A percentile compares a stretch with the other conserved stretches of the same genome.
These are phyloP conservation scores for Saturnispora hagleri DNA, from an alignment of 805 yeast species.

Conservation along the genomic window DNA sequence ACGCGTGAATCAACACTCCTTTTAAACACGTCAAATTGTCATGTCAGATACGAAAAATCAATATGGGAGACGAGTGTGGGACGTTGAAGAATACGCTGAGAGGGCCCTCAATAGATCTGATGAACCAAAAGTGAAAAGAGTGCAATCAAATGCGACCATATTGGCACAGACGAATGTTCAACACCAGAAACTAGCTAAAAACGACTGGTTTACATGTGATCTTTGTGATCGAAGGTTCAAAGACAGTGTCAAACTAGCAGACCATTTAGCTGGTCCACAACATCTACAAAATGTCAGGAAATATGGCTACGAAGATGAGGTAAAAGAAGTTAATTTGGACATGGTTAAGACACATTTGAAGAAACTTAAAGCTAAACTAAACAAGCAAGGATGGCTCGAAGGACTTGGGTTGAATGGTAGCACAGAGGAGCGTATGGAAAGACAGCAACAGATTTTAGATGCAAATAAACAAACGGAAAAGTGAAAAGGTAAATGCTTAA, in stretches of 20 bases:
- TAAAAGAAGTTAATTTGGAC: slow-evolving; percentile 36
- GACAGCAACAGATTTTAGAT: slow-evolving; percentile 2
- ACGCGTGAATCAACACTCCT: neutral
- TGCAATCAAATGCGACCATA: neutral
- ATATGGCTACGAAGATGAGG: slow-evolving; percentile 13
- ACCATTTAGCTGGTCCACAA: slow-evolving; percentile 71
- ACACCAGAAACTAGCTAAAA: slow-evolving; percentile 2
- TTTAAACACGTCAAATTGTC: neutral
- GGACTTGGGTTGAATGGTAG: slow-evolving; percentile 5
- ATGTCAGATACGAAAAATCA: slow-evolving; percentile 8
- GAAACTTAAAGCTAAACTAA: slow-evolving; percentile 2
- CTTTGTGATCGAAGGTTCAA: slow-evolving; percentile 71
- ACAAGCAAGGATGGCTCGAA: slow-evolving; percentile 5
- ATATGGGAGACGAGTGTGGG: slow-evolving; percentile 65
- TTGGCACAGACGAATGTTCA: neutral
- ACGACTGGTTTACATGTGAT: slow-evolving; percentile 78
- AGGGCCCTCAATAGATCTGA: slow-evolving; percentile 30
- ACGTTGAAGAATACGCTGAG: slow-evolving; percentile 52
- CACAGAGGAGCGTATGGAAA: neutral
- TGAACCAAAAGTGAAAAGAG: slow-evolving; percentile 1
- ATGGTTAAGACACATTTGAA: slow-evolving; percentile 32
- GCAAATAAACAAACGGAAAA: neutral
- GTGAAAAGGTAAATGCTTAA: neutral
- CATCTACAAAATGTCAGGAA: slow-evolving; percentile 43
- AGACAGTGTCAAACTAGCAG: slow-evolving; percentile 72